Evolutionary conservation across 257 asterid species (phyloP).

Genomic region (Nicotiana attenuata): DNA sequence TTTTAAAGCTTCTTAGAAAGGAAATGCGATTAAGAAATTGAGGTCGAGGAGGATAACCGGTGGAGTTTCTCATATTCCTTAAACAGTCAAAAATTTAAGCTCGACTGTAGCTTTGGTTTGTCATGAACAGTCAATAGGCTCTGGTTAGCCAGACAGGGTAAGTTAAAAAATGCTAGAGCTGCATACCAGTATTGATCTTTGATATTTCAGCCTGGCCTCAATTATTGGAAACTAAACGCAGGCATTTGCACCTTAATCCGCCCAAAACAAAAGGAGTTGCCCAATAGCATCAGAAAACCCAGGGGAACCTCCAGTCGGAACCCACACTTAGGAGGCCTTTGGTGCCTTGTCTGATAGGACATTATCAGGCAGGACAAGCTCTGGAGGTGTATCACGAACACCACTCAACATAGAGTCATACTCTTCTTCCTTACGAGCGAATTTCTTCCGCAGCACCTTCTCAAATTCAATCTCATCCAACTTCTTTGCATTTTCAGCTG

Average conservation of each 20-base stretch:
- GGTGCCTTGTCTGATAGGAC: slow-evolving; percentile 33
- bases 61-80: background rate
- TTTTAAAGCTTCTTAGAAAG: background rate
- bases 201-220: slow-evolving; percentile 33
- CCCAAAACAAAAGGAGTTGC: slow-evolving; percentile 13
- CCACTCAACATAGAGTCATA: slow-evolving; percentile 48
- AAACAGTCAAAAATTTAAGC: background rate
- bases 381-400: slow-evolving; percentile 42
- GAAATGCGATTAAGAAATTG: background rate
- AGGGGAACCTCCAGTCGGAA: background rate
- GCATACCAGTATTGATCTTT: slow-evolving; percentile 37
- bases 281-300: background rate
- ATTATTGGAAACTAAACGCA: slow-evolving; percentile 39
- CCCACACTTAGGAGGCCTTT: slow-evolving; percentile 36
- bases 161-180: slow-evolving; percentile 22
- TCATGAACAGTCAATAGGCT: background rate
- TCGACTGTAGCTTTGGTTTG: background rate
- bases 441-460: slow-evolving; percentile 74
- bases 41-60: background rate
- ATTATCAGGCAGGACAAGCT: slow-evolving; percentile 40
- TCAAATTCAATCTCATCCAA: slow-evolving; percentile 70
- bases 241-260: slow-evolving; percentile 22
- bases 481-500: slow-evolving; percentile 82
- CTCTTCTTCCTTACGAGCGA: slow-evolving; percentile 44
- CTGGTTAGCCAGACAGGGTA: slow-evolving; percentile 15